Base-by-base conservation (phyloP, 352 stramenopile genomes). In the Globisporangium cederbergense region DNA sequence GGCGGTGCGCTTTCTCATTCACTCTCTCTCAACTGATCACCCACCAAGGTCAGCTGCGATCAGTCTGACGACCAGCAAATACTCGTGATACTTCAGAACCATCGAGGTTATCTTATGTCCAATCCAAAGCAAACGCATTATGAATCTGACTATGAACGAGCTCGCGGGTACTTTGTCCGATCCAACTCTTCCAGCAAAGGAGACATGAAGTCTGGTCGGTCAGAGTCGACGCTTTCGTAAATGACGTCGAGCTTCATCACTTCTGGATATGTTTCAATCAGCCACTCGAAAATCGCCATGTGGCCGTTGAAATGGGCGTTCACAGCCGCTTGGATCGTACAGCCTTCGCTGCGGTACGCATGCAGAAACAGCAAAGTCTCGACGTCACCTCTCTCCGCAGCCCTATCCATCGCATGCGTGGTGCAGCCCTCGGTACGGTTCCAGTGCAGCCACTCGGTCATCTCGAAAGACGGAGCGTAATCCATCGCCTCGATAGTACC, bases 311-410 rank as follows among this genome's bases (percentile, higher is more conserved):
- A 34, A 36, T 36, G 22, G 13, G 47, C 47, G 5, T 36, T 34
- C 47, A 54, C 22, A 4, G 47, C 47, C 20, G 47, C 22, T 36
- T 54, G 22, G 47, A 54, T 54, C 47, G 47, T 36, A 18, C 22
- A 54, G 9, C 47, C 47, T 32, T 54, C 47, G 3, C 47, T 54
- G 47, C 47, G 47, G 16, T 54, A 36, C 22, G 25, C 47, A 11
- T 54, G 22, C 22, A 54, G 47, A 16, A 54, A 54, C 47, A 54
- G 22, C 47, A 54, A 32, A 30, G 47, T 54, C 11, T 54, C 47
- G 22, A 54, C 25, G 28, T 54, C 47, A 1, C 46, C 46, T 53
- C 25, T 53, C 46, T 32, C 46, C 4, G 46, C 46, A 11, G 46
- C 46, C 9, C 34, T 53, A 9, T 53, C 20, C n/a, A 53, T 53